Evolutionary conservation across 768 basidiomycete genomes (phyloP).

Genomic region (Piloderma croceum): DNA sequence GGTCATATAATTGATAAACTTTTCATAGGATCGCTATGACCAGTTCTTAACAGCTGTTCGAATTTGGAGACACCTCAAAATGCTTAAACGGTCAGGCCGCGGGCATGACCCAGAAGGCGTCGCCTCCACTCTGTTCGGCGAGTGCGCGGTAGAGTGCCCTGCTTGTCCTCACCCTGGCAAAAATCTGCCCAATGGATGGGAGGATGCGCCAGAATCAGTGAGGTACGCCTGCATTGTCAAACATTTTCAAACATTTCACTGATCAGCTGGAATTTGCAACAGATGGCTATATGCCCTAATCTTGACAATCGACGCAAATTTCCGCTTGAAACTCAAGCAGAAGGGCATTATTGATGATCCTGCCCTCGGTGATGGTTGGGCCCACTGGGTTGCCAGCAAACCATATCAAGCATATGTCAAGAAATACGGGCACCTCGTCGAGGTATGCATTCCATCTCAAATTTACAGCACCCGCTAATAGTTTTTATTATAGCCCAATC

Average conservation of each 20-base stretch:
- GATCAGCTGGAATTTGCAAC: background rate
- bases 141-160: conserved; percentile 20
- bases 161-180: conserved; percentile 24
- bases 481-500: no score
- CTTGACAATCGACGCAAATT: conserved; percentile 25
- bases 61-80: conserved; percentile 19
- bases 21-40: conserved; percentile 11
- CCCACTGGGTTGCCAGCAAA: conserved; percentile 20
- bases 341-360: conserved; percentile 17
- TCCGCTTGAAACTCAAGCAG: conserved; percentile 19
- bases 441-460: conserved; percentile 10
- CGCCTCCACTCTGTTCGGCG: conserved; percentile 16
- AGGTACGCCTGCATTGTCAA: background rate
- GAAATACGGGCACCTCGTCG: conserved; percentile 8
- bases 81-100: conserved; percentile 20
- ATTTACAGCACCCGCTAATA: background rate
- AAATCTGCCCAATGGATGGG: conserved; percentile 20
- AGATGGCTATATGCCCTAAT: conserved; percentile 23
- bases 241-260: background rate
- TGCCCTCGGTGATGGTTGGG: conserved; percentile 18
- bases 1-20: background rate
- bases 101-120: conserved; percentile 19
- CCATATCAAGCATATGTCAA: conserved; percentile 16
- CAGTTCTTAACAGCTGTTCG: conserved; percentile 11
- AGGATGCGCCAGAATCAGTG: conserved; percentile 6